Evolutionary conservation across 768 basidiomycete species (phyloP).

Genomic region (Suillus ampliporus): DNA sequence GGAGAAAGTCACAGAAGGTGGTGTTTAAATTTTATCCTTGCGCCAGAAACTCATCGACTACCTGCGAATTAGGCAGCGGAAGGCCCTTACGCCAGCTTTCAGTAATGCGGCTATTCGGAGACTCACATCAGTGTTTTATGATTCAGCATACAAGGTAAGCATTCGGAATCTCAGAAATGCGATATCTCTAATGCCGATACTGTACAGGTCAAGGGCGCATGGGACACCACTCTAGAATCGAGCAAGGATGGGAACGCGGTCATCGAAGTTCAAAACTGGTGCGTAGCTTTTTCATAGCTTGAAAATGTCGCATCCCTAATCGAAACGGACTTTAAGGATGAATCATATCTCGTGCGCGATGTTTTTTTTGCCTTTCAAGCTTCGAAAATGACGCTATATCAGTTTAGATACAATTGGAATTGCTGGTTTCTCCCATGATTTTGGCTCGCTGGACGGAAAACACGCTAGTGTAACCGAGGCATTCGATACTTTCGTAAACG

Average conservation of each 20-base stretch:
- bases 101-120: constrained; percentile 46
- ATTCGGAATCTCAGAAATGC: background rate
- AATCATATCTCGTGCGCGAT: constrained; percentile 47
- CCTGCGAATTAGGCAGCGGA: constrained; percentile 36
- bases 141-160: constrained; percentile 48
- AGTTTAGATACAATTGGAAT: constrained; percentile 52
- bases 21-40: background rate
- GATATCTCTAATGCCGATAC: background rate
- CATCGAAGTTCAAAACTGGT: constrained; percentile 58
- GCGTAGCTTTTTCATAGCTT: constrained; percentile 9
- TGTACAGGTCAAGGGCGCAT: constrained; percentile 35
- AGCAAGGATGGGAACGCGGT: constrained; percentile 30
- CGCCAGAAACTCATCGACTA: constrained; percentile 24
- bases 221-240: constrained; percentile 37
- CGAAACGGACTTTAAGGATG: constrained; percentile 40
- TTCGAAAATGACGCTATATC: background rate
- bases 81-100: constrained; percentile 46
- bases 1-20: constrained; percentile 53
- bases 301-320: background rate
- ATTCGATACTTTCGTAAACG: constrained; percentile 31
- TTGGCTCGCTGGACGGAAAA: constrained; percentile 46
- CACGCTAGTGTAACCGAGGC: constrained; percentile 27
- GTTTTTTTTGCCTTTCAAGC: background rate
- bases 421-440: constrained; percentile 53
- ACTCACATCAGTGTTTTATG: constrained; percentile 44